Evolutionary conservation across 768 basidiomycete genomes (phyloP), one percentile per base, ranked within the genome.

Genomic region (Kondoa subrosea): DNA sequence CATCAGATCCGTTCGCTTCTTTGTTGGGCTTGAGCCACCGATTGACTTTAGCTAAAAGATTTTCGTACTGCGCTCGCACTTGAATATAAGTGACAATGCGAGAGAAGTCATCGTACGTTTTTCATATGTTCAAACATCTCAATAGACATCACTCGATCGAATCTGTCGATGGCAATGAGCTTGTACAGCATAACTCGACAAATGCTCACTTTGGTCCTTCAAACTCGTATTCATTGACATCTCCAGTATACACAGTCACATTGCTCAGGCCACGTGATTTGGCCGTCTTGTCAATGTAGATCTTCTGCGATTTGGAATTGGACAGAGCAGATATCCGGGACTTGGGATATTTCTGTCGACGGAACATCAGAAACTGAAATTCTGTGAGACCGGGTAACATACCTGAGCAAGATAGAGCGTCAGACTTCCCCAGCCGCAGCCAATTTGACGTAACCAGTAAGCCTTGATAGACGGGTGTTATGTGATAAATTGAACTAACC

Each of bases 131-230:
- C 68, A 26, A 69, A 16, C 73, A 84, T 85, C 76, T 87, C 86
- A 64, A 87, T 85, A 1, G 83, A 85, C 16, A 87, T 73, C 65
- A 87, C 84, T 67, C 85, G 81, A 72, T 87, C 85, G 75, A 88
- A 87, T 66, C 84, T 86, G 65, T 4, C 8, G 34, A 16, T 1
- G 34, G 58, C 56, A 30, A 40, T 30, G 8, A 26, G 26, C 32
- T 34, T 31, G 31, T 1, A 16, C n/a, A 1, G 1, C 34, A 2
- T 3, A 3, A 29, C 2, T 29, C 17, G 34, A 34, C 12, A 15
- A 29, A 33, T 31, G 66, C 84, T 83, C 78, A 73, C 68, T 77
- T 80, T 16, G 78, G 76, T 1, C 78, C 78, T 27, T 77, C 76
- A 74, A 87, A 88, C 56, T 87, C 82, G 71, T 80, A 82, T 1